Conservation (phyloP, 768 basidiomycete genomes). For the Auricularia cornea region DNA sequence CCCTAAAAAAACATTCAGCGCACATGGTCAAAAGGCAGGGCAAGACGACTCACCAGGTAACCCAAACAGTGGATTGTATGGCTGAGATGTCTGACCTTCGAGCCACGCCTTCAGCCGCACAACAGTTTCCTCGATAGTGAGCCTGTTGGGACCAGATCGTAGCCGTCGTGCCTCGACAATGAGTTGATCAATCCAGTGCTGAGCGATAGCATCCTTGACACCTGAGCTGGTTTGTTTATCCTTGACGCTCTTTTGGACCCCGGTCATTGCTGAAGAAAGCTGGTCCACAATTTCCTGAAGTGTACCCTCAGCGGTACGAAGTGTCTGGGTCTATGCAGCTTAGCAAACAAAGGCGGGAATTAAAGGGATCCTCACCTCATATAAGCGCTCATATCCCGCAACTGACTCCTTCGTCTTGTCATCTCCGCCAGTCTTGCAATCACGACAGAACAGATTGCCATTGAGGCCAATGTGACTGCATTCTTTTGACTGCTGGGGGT, state of each 20-base stretch:
- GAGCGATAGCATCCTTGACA: constrained; percentile 26
- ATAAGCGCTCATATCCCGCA: background rate
- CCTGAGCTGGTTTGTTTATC: constrained; percentile 16
- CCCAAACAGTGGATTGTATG: background rate
- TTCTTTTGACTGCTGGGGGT: background rate
- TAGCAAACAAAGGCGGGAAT: background rate
- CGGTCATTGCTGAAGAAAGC: constrained; percentile 23
- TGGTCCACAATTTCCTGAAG: constrained; percentile 19
- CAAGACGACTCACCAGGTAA: background rate
- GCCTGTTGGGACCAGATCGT: background rate
- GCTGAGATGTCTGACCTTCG: background rate
- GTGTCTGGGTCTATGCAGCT: background rate
- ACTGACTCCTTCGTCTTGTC: background rate
- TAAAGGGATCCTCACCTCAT: background rate
- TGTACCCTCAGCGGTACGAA: background rate
- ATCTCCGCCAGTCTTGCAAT: background rate
- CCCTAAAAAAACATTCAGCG: constrained; percentile 15
- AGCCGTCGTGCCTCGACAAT: background rate
- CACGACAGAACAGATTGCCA: background rate
- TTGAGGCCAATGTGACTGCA: background rate
- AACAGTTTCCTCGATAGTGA: background rate
- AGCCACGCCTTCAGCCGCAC: background rate
- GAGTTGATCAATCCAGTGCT: constrained; percentile 25
- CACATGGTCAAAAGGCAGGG: background rate
- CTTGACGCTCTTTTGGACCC: constrained; percentile 17